Evolutionary conservation across 1,284 basidiomycete genomes (phyloP).

Genomic region (Chiua sp.): DNA sequence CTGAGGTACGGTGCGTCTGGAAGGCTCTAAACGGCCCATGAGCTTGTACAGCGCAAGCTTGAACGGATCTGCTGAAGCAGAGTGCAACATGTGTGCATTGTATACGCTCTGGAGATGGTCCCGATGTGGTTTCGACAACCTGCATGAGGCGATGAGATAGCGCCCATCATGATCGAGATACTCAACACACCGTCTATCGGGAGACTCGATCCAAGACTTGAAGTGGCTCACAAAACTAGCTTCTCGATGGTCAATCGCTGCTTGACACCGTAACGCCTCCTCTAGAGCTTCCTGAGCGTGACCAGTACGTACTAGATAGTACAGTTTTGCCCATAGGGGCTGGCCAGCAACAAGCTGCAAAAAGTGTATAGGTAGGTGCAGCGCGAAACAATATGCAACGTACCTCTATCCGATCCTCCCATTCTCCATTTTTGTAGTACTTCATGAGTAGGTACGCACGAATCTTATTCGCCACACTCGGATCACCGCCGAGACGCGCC

Average conservation of each 20-base stretch:
- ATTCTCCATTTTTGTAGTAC: slow-evolving; percentile 83
- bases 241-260: slow-evolving; percentile 82
- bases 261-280: slow-evolving; percentile 76
- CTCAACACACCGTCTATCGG: slow-evolving; percentile 69
- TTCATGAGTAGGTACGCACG: slow-evolving; percentile 83
- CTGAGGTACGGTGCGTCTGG: slow-evolving; percentile 79
- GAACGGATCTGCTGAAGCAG: slow-evolving; percentile 89
- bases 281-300: slow-evolving; percentile 81
- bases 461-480: slow-evolving; percentile 89
- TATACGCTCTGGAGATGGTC: slow-evolving; percentile 90
- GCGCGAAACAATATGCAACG: slow-evolving; percentile 17
- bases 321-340: slow-evolving; percentile 93
- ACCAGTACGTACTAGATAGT: slow-evolving; percentile 90
- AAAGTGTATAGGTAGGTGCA: slow-evolving; percentile 1
- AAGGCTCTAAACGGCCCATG: slow-evolving; percentile 91
- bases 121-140: slow-evolving; percentile 79
- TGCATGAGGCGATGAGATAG: slow-evolving; percentile 32
- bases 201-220: slow-evolving; percentile 85
- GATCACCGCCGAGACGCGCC: slow-evolving; percentile 91
- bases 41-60: slow-evolving; percentile 96
- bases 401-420: slow-evolving; percentile 88
- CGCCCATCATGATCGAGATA: background rate
- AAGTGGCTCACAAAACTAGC: slow-evolving; percentile 86
- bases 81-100: slow-evolving; percentile 92
- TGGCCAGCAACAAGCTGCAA: slow-evolving; percentile 78